A percentile compares a stretch with the other conserved stretches of the same genome.
These are phyloP conservation scores for Rhododendron griersonianum DNA, from an alignment of 148 eudicot species.

Conservation along the genomic window DNA sequence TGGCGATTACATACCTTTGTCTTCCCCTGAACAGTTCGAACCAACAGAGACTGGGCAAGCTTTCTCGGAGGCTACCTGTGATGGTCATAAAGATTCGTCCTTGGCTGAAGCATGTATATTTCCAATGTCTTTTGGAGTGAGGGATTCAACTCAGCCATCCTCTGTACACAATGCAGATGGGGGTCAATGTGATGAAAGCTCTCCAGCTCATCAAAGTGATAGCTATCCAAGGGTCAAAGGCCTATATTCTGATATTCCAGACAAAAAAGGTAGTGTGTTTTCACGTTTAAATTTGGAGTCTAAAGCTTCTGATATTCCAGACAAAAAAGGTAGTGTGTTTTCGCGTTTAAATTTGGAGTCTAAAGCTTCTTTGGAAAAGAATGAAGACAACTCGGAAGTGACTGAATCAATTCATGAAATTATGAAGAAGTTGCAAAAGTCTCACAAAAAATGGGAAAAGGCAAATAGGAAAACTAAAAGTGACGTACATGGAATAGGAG, in stretches of 20 bases:
- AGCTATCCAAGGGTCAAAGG: conserved; percentile 4
- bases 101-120: neutral
- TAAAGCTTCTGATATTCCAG: neutral
- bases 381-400: conserved; percentile 3
- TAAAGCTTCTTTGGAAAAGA: neutral
- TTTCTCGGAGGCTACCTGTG: neutral
- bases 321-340: conserved; percentile 6
- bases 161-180: neutral
- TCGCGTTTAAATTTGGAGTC: conserved; percentile 5
- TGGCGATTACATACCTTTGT: conserved; percentile 19
- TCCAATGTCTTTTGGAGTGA: conserved; percentile 1
- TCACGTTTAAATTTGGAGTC: conserved; percentile 5
- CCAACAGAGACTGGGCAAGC: conserved; percentile 1
- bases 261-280: conserved; percentile 9
- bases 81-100: neutral
- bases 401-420: conserved; percentile 7
- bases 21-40: conserved; percentile 6
- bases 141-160: conserved; percentile 1
- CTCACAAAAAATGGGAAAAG: conserved; percentile 16
- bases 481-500: neutral
- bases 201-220: neutral
- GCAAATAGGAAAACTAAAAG: neutral
- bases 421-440: conserved; percentile 17
- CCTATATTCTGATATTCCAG: conserved; percentile 17
- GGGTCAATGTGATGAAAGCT: conserved; percentile 1